Evolutionary conservation across 169 alveolate species (phyloP).

Genomic region (Blepharisma undulans): DNA sequence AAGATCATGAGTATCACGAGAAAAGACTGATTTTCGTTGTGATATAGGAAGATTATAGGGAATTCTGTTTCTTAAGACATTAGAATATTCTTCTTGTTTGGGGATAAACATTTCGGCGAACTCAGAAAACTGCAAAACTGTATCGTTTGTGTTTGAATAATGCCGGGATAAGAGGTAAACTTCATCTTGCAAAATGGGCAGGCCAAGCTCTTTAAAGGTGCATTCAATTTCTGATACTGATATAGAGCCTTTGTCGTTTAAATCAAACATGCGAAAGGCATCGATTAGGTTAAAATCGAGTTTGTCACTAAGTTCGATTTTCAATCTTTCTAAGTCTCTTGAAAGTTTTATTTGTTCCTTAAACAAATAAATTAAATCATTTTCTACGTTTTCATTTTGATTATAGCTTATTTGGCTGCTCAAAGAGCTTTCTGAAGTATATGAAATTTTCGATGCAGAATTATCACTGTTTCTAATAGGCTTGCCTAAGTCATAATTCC

Average conservation of each 20-base stretch:
- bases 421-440: background rate
- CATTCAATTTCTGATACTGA: background rate
- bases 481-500: background rate
- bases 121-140: background rate
- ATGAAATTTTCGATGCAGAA: background rate
- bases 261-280: background rate
- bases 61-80: background rate
- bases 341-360: background rate
- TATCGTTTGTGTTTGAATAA: background rate
- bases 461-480: background rate
- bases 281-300: background rate
- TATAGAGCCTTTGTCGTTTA: background rate
- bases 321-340: background rate
- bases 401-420: background rate
- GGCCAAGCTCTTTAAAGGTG: background rate
- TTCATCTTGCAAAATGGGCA: background rate
- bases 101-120: constrained; percentile 20
- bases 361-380: background rate
- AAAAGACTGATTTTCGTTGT: background rate
- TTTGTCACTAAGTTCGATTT: background rate
- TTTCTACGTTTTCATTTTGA: background rate
- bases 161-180: background rate
- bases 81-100: background rate
- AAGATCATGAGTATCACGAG: background rate
- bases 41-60: background rate